These are phyloP conservation scores for Zymoseptoria tritici DNA, from an alignment of 2,329 filamentous ascomycete species.

Conservation along the genomic window DNA sequence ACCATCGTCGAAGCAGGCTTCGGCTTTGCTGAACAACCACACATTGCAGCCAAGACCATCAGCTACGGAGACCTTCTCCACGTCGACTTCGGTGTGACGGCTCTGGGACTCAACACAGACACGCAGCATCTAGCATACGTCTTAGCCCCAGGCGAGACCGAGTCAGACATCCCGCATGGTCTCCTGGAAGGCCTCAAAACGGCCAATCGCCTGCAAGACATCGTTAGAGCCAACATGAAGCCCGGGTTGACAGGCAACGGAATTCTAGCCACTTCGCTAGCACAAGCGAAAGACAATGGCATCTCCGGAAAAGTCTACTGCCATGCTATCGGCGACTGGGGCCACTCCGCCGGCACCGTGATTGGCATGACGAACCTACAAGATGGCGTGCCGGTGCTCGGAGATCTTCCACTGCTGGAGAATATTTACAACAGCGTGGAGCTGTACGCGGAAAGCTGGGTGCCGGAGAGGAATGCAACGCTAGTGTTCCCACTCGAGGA, in stretches of 20 bases:
- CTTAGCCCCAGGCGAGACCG: constrained; percentile 5
- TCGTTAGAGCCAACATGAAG: constrained; percentile 13
- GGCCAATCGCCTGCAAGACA: constrained; percentile 16
- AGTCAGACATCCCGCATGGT: constrained; percentile 9
- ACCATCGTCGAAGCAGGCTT: constrained; percentile 6
- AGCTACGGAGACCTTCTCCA: constrained; percentile 14
- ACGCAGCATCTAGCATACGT: constrained; percentile 19
- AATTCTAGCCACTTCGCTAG: constrained; percentile 8
- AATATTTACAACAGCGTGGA: constrained; percentile 17
- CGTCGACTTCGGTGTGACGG: constrained; percentile 17
- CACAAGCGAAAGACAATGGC: constrained; percentile 3
- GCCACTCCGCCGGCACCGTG: constrained; percentile 13
- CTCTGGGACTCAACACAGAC: constrained; percentile 16
- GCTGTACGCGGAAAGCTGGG: constrained; percentile 15
- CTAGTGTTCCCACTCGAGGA: constrained; percentile 16
- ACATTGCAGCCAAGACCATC: constrained; percentile 2
- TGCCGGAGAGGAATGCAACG: constrained; percentile 11
- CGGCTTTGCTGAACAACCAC: background rate
- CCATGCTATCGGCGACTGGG: constrained; percentile 19
- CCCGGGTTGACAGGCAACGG: constrained; percentile 10
- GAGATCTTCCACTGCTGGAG: constrained; percentile 14
- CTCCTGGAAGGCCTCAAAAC: constrained; percentile 9
- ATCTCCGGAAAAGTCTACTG: constrained; percentile 16
- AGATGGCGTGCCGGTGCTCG: constrained; percentile 13
- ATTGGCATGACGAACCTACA: constrained; percentile 19